Evolutionary conservation across 2,329 filamentous ascomycete species (phyloP).

Genomic region (Fusarium sp.): DNA sequence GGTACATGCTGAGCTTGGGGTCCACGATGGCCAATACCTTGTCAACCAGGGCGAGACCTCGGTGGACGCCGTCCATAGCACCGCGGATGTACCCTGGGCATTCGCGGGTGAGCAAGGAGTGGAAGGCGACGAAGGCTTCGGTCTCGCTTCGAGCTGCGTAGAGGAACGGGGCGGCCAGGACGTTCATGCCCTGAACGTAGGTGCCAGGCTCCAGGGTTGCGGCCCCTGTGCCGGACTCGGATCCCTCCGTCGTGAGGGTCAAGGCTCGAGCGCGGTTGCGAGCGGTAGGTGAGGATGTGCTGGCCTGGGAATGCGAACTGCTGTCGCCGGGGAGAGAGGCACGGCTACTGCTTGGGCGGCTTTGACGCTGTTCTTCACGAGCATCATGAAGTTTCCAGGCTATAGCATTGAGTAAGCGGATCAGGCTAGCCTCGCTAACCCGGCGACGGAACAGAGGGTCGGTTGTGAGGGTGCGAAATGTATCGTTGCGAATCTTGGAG

Average conservation of each 20-base stretch:
- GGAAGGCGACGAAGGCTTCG: conserved; percentile 93
- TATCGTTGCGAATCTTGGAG: conserved; percentile 98
- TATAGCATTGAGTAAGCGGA: conserved; percentile 93
- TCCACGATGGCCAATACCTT: conserved; percentile 93
- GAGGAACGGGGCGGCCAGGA: conserved; percentile 93
- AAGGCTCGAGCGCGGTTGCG: conserved; percentile 69
- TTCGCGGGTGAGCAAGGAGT: conserved; percentile 88
- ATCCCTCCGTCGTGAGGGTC: conserved; percentile 75
- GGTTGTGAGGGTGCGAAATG: conserved; percentile 95
- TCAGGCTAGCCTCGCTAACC: conserved; percentile 95
- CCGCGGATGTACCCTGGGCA: conserved; percentile 95
- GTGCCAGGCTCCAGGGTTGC: conserved; percentile 79
- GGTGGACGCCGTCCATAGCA: conserved; percentile 97
- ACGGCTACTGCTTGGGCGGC: conserved; percentile 57
- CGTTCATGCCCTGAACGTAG: conserved; percentile 99
- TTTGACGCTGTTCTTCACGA: conserved; percentile 65
- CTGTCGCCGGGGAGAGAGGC: conserved; percentile 54
- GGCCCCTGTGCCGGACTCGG: conserved; percentile 69
- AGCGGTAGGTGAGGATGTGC: conserved; percentile 62
- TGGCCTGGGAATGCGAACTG: conserved; percentile 56
- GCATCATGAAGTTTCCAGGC: conserved; percentile 94
- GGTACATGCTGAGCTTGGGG: conserved; percentile 85
- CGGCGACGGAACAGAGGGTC: conserved; percentile 97
- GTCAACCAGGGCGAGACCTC: conserved; percentile 91
- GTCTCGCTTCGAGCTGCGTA: conserved; percentile 96